phyloP scores from a whole-genome alignment of 2,329 filamentous ascomycete genomes.

The Claviceps pusilla region DNA sequence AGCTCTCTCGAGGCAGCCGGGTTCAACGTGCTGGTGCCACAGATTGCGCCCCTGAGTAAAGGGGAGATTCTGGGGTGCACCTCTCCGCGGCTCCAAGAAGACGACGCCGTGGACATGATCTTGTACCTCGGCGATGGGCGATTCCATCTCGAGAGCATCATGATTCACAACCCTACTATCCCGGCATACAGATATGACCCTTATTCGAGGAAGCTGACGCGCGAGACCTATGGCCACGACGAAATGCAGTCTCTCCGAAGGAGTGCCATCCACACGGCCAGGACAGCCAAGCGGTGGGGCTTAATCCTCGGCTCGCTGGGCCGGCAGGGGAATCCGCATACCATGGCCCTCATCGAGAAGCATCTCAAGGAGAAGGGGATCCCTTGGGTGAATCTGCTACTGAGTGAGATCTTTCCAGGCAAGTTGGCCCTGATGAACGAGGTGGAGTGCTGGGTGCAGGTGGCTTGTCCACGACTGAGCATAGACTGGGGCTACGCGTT shows the following conservation, averaged over 20 bases:
- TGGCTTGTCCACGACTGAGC: conserved; percentile 88
- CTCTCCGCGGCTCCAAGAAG: conserved; percentile 53
- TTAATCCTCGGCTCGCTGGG: conserved; percentile 86
- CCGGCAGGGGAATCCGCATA: conserved; percentile 89
- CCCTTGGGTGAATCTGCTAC: conserved; percentile 67
- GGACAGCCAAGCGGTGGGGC: conserved; percentile 75
- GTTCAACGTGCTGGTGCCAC: conserved; percentile 73
- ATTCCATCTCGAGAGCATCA: conserved; percentile 94
- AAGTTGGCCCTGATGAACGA: conserved; percentile 89
- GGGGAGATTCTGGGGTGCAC: conserved; percentile 97
- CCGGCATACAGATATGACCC: conserved; percentile 95
- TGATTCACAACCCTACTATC: conserved; percentile 91
- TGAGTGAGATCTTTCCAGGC: conserved; percentile 92
- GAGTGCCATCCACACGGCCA: conserved; percentile 61
- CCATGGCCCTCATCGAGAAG: conserved; percentile 71
- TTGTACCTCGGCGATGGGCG: conserved; percentile 84
- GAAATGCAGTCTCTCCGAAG: conserved; percentile 75
- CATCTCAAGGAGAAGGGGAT: conserved; percentile 57
- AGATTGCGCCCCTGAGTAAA: conserved; percentile 83
- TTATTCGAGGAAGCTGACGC: conserved; percentile 80
- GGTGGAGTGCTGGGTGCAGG: conserved; percentile 96
- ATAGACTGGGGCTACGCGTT: conserved; percentile 99
- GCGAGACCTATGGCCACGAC: conserved; percentile 80
- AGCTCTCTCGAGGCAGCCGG: conserved; percentile 67
- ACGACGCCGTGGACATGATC: conserved; percentile 55